Conservation (phyloP, 2,329 filamentous ascomycete species). For the Paecilomyces variotii region DNA sequence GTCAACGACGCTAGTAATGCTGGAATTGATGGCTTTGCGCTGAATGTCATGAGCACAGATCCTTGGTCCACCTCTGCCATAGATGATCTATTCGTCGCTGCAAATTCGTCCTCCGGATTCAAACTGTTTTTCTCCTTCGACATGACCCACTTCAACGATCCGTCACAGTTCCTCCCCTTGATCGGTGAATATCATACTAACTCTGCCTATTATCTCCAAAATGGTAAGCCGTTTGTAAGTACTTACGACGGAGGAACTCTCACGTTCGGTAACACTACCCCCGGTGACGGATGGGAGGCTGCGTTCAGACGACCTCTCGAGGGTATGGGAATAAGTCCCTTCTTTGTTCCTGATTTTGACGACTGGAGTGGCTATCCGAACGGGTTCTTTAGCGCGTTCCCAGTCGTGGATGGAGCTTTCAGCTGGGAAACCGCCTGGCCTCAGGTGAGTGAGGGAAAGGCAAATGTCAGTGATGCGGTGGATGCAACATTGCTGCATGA, state of each 20-base stretch:
- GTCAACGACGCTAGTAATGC: slow-evolving; percentile 16
- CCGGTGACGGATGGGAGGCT: slow-evolving; percentile 15
- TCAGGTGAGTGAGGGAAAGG: slow-evolving; percentile 9
- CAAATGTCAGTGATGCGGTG: slow-evolving; percentile 17
- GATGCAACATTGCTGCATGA: slow-evolving; percentile 22
- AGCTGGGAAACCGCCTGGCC: slow-evolving; percentile 33
- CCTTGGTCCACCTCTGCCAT: slow-evolving; percentile 21
- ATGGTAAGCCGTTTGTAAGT: slow-evolving; percentile 22
- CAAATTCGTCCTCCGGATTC: slow-evolving; percentile 21
- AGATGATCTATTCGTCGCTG: slow-evolving; percentile 22
- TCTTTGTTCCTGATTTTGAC: slow-evolving; percentile 25
- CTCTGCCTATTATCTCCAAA: slow-evolving; percentile 20
- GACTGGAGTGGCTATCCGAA: slow-evolving; percentile 11
- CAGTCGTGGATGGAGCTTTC: slow-evolving; percentile 26
- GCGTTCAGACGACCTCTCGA: slow-evolving; percentile 16
- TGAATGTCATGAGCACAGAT: slow-evolving; percentile 20
- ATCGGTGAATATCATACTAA: slow-evolving; percentile 15
- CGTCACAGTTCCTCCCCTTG: slow-evolving; percentile 18
- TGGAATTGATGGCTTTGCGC: slow-evolving; percentile 27
- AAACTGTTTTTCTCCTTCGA: slow-evolving; percentile 33
- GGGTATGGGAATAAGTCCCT: slow-evolving; percentile 16
- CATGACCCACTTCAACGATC: slow-evolving; percentile 16
- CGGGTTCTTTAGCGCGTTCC: slow-evolving; percentile 16
- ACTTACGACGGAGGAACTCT: slow-evolving; percentile 23
- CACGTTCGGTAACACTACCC: slow-evolving; percentile 9